These are phyloP conservation scores for barley (Hordeum vulgare) DNA, from an alignment of 176 grass and related monocot species.

Conservation along the genomic window MorexV3_pseudomolecules_assembly NC_058524.1:123608052-123608551, in stretches of 20 bases:
- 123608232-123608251: background rate
- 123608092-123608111: background rate
- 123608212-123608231: background rate
- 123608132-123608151: background rate
- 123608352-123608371: slow-evolving; percentile 71
- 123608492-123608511: slow-evolving; percentile 47
- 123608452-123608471: slow-evolving; percentile 49
- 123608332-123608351: slow-evolving; percentile 27
- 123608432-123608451: slow-evolving; percentile 71
- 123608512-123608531: slow-evolving; percentile 63
- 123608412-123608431: slow-evolving; percentile 89
- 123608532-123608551: background rate
- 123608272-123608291: background rate
- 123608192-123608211: background rate
- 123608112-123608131: background rate
- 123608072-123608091: background rate
- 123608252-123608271: slow-evolving; percentile 13
- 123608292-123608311: background rate
- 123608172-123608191: background rate
- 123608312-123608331: slow-evolving; percentile 72
- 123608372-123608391: slow-evolving; percentile 81
- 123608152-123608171: background rate
- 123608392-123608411: slow-evolving; percentile 93
- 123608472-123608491: slow-evolving; percentile 39
- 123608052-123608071: background rate